Percentiles rank a stretch among this genome's conserved stretches.
These are phyloP conservation scores for Triticum monococcum DNA, from an alignment of 176 grass and related monocot genomes.

Conservation along the genomic window DNA sequence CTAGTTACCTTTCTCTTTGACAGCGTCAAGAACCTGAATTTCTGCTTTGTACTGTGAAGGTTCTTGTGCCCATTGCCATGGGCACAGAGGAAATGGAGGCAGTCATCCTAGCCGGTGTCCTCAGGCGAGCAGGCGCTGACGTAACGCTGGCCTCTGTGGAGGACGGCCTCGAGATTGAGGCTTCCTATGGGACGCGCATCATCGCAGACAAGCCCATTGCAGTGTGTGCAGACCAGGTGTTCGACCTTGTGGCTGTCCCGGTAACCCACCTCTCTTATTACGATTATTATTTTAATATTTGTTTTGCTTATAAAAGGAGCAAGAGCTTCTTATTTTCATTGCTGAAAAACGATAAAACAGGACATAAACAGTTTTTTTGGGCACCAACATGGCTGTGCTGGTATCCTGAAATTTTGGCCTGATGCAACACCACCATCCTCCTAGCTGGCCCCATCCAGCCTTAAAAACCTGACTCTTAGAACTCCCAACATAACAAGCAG, in stretches of 20 bases:
- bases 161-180: slow-evolving; percentile 54
- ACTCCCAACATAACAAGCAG: no score
- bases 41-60: slow-evolving; percentile 32
- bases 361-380: no score
- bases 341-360: no score
- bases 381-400: no score
- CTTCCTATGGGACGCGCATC: slow-evolving; percentile 64
- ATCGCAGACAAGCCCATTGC: slow-evolving; percentile 65
- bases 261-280: slow-evolving; percentile 27
- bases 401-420: no score
- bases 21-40: neutral
- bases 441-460: no score
- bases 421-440: no score
- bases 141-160: slow-evolving; percentile 77
- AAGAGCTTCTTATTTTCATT: no score
- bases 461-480: no score
- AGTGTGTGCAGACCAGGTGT: slow-evolving; percentile 62
- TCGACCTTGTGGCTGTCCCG: slow-evolving; percentile 90
- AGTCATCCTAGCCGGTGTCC: slow-evolving; percentile 60
- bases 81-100: slow-evolving; percentile 96
- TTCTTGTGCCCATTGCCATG: slow-evolving; percentile 84
- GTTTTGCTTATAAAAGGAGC: no score
- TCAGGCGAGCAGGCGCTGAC: slow-evolving; percentile 69
- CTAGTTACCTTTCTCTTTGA: neutral
- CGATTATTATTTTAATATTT: no score